These are phyloP conservation scores for Turritis glabra DNA, from an alignment of 345 rosid species.

Conservation along the genomic window DNA sequence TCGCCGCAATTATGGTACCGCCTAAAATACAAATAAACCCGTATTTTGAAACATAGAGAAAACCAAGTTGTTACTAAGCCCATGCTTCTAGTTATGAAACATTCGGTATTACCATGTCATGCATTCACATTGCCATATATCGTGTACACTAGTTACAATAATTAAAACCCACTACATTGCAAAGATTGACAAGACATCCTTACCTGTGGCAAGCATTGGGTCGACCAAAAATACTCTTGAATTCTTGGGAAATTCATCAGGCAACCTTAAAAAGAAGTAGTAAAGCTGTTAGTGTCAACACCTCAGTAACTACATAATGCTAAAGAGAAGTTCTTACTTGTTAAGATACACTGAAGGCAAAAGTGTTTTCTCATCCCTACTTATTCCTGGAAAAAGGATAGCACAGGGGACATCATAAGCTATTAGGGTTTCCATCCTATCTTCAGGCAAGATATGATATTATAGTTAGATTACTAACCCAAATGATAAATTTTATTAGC, in stretches of 20 bases:
- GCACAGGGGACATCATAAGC: slow-evolving; percentile 21
- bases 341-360: slow-evolving; percentile 80
- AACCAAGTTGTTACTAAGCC: background rate
- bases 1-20: slow-evolving; percentile 81
- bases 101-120: slow-evolving; percentile 11
- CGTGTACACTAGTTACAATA: background rate
- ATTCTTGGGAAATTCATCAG: slow-evolving; percentile 62
- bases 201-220: slow-evolving; percentile 93
- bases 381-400: slow-evolving; percentile 49
- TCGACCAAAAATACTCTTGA: slow-evolving; percentile 82
- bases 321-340: slow-evolving; percentile 57
- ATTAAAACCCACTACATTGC: background rate
- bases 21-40: slow-evolving; percentile 44
- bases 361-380: slow-evolving; percentile 85
- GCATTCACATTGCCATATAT: background rate
- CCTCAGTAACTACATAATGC: background rate
- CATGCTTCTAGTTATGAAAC: slow-evolving; percentile 1
- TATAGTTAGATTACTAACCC: no score
- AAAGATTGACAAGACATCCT: background rate
- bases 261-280: slow-evolving; percentile 57
- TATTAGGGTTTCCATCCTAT: no score
- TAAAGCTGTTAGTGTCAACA: slow-evolving; percentile 6
- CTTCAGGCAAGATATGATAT: no score
- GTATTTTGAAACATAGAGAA: background rate
- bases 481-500: slow-evolving; percentile 82